Evolutionary conservation across 139 green algal species (phyloP).

Genomic region (Coelastrella sp.): DNA sequence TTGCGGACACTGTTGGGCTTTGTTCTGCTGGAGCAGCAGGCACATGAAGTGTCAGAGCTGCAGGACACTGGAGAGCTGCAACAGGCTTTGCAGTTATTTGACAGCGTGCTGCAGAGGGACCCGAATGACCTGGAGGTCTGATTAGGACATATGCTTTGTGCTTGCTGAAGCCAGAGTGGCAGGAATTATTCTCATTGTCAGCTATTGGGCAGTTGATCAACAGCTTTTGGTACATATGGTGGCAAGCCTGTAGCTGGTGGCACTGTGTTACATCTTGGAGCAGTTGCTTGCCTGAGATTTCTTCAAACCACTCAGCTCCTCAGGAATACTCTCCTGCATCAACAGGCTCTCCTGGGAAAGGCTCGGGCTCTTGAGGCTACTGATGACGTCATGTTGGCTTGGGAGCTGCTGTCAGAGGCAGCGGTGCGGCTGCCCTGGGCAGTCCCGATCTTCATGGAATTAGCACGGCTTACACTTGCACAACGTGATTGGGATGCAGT

Average conservation of each 20-base stretch:
- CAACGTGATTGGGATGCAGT: slow-evolving; percentile 64
- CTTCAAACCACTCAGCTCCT: background rate
- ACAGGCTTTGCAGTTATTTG: slow-evolving; percentile 62
- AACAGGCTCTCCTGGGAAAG: slow-evolving; percentile 75
- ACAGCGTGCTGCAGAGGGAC: slow-evolving; percentile 54
- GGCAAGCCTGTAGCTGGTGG: background rate
- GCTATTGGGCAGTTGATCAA: background rate
- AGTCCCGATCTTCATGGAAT: slow-evolving; percentile 70
- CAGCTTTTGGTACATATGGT: too few species aligned
- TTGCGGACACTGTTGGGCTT: slow-evolving; percentile 64
- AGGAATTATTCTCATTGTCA: too few species aligned
- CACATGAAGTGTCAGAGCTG: slow-evolving; percentile 52
- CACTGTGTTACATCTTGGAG: background rate
- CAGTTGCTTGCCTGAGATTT: background rate
- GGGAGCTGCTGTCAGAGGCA: slow-evolving; percentile 62
- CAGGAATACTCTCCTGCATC: background rate
- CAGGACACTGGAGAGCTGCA: slow-evolving; percentile 59
- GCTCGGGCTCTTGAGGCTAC: slow-evolving; percentile 64
- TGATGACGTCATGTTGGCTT: slow-evolving; percentile 34
- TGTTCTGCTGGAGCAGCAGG: slow-evolving; percentile 68
- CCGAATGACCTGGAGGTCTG: slow-evolving; percentile 61
- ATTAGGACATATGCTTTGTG: background rate
- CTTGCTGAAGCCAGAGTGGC: background rate
- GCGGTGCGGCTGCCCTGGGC: slow-evolving; percentile 69
- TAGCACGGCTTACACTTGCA: slow-evolving; percentile 66